phyloP scores from a whole-genome alignment of 2,329 filamentous ascomycete genomes.

The Diaporthe ampelina region DNA sequence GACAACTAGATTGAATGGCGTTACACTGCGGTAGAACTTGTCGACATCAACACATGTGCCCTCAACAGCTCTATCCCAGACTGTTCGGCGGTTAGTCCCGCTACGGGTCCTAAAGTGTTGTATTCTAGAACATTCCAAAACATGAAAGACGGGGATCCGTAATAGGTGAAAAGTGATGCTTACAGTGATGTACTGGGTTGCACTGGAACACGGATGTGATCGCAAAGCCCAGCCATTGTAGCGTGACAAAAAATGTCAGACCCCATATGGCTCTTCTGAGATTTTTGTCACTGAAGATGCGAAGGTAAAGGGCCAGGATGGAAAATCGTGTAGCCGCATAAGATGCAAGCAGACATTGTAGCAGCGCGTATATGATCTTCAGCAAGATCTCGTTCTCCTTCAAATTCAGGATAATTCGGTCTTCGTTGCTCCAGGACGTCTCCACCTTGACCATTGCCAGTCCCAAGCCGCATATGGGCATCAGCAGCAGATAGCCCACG shows the following conservation, averaged over 20 bases:
- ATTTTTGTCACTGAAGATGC: slow-evolving; percentile 31
- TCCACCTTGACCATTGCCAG: slow-evolving; percentile 35
- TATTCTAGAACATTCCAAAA: too few species aligned
- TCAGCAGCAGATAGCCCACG: slow-evolving; percentile 32
- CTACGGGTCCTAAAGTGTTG: too few species aligned
- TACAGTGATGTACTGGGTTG: slow-evolving; percentile 28
- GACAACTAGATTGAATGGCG: slow-evolving; percentile 39
- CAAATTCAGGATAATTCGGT: slow-evolving; percentile 35
- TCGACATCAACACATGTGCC: slow-evolving; percentile 35
- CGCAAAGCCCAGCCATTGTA: slow-evolving; percentile 37
- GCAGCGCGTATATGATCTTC: slow-evolving; percentile 35
- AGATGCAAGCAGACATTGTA: slow-evolving; percentile 34
- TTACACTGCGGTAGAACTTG: slow-evolving; percentile 37
- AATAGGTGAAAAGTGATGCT: too few species aligned
- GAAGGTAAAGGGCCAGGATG: slow-evolving; percentile 40
- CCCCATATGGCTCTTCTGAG: slow-evolving; percentile 34
- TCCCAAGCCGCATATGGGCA: slow-evolving; percentile 38
- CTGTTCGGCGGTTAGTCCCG: too few species aligned
- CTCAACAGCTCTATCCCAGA: slow-evolving; percentile 33
- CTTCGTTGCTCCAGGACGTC: slow-evolving; percentile 32
- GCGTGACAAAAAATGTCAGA: slow-evolving; percentile 25
- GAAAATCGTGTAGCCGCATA: slow-evolving; percentile 39
- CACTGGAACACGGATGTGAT: slow-evolving; percentile 25
- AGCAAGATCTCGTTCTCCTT: slow-evolving; percentile 37
- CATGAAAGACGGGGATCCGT: too few species aligned